Evolutionary conservation across 257 asterid species (phyloP), one percentile per base, ranked within the genome.

Genomic region (Sherardia arvensis): DNA sequence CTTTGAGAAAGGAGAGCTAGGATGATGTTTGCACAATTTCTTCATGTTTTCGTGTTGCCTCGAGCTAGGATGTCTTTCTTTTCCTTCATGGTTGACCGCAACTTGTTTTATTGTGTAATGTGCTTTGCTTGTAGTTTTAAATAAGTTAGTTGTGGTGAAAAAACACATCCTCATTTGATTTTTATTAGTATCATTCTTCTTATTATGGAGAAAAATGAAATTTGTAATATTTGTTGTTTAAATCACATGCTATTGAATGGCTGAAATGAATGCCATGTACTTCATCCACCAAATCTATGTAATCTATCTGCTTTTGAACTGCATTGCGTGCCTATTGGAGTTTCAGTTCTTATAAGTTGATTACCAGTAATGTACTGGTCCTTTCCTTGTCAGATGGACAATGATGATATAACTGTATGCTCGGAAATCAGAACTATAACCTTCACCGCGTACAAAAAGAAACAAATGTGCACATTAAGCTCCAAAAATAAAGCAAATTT

Each of bases 1-100:
- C 68, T 64, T 64, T 49, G 68, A 49, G 48, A 20, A 33, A 49
- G 68, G 61, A 64, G 68, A 64, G 29, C 32, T 49, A 54, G 33
- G 26, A 30, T 49, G n/a, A 29, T 48, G 17, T 48, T 33, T 29
- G 14, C 27, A 48, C 40, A 26, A 29, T 64, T 33, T 28, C 32
- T 30, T 30, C 56, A 49, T 20, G 54, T n/a, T 64, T 47, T 32
- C 12, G 21, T 12, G 30, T 48, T 48, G 27, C 33, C 21, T 21
- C 22, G 47, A 38, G 29, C 9, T 9, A 40, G 58, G 22, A 23
- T 64, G 28, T 40, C 66, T 26, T 62, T 8, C 27, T 8, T 62
- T 62, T 11, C 12, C 36, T 49, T 55, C 14, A 20, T 49, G 12
- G 60, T 58, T 48, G 51, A 29, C 40, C 60, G 23, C 60, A 29